Evolutionary conservation across 2,329 filamentous ascomycete species (phyloP).

Genomic region (Hypoxylon sp.): DNA sequence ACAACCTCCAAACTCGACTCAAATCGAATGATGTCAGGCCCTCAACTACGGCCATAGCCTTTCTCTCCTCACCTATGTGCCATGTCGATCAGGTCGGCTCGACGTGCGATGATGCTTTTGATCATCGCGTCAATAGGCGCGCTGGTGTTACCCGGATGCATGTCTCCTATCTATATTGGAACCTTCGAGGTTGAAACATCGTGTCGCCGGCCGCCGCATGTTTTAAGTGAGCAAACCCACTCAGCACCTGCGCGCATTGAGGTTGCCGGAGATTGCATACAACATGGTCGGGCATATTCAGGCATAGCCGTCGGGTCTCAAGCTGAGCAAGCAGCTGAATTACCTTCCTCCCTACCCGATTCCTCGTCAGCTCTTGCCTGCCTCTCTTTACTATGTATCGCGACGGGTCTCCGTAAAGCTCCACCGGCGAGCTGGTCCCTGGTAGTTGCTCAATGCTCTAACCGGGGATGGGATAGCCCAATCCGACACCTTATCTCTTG

Average conservation of each 20-base stretch:
- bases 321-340: constrained; percentile 17
- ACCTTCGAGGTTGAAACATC: not conserved
- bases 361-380: constrained; percentile 5
- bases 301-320: not conserved
- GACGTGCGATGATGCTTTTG: not conserved
- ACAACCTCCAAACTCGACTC: not conserved
- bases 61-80: too few species aligned
- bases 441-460: constrained; percentile 20
- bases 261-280: constrained; percentile 34
- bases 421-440: constrained; percentile 1
- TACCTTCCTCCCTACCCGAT: not conserved
- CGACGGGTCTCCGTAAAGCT: constrained; percentile 1
- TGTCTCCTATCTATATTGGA: not conserved
- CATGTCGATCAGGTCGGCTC: too few species aligned
- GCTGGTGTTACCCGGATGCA: constrained; percentile 9
- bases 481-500: constrained; percentile 31
- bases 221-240: not conserved
- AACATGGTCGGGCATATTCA: too few species aligned
- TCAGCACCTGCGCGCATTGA: constrained; percentile 10
- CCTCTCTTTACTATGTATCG: constrained; percentile 13
- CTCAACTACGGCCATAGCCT: not conserved
- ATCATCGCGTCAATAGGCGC: not conserved
- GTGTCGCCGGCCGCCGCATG: constrained; percentile 27
- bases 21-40: constrained; percentile 28
- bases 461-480: constrained; percentile 7